Conservation (phyloP, 2,329 filamentous ascomycete genomes). For the Arthrocladium fulminans region DNA sequence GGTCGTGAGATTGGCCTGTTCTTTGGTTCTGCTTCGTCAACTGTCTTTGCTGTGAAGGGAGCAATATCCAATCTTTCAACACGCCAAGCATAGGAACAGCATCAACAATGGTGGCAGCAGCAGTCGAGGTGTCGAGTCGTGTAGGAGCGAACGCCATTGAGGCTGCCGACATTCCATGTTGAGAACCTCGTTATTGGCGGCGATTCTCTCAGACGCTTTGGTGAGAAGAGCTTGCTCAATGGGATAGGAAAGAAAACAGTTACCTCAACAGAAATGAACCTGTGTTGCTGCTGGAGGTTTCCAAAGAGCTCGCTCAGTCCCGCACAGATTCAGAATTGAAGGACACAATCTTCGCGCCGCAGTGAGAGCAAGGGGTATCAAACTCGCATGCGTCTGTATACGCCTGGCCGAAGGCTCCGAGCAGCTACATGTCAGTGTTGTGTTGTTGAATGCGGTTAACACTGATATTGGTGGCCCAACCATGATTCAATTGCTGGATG, state of each 20-base stretch:
- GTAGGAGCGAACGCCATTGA: constrained; percentile 14
- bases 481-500: constrained; percentile 22
- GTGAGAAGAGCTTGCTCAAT: constrained; percentile 12
- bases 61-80: background rate
- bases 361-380: constrained; percentile 15
- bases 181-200: background rate
- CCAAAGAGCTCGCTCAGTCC: background rate
- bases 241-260: constrained; percentile 3
- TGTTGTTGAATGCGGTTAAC: constrained; percentile 23
- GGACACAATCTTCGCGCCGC: background rate
- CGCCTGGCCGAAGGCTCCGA: constrained; percentile 1
- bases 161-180: background rate
- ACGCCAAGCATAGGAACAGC: background rate
- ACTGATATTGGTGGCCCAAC: constrained; percentile 22
- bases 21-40: too few species aligned
- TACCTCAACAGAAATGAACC: constrained; percentile 22
- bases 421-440: background rate
- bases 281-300: constrained; percentile 17
- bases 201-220: background rate
- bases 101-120: background rate
- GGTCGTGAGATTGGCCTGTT: too few species aligned
- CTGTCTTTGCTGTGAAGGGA: too few species aligned
- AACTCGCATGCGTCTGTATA: constrained; percentile 20
- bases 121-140: constrained; percentile 11
- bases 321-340: constrained; percentile 9